Evolutionary conservation across 2,329 filamentous ascomycete species (phyloP), one percentile per base, ranked within the genome.

Genomic region (Botryotinia narcissicola): DNA sequence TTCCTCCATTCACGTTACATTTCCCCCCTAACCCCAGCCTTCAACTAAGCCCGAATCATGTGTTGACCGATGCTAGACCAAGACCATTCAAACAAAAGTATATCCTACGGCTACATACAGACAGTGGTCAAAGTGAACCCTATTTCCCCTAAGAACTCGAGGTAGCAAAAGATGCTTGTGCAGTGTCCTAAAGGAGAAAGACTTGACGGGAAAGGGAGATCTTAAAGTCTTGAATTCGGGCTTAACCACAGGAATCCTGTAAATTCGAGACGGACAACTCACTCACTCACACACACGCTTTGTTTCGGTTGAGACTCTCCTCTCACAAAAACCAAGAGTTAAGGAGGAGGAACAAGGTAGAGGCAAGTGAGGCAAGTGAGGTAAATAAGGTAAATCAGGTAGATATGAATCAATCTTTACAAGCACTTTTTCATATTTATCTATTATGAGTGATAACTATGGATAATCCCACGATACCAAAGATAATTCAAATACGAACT

Each of bases 1-100:
- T 51, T 25, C 46, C 46, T 16, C 48, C 48, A 51, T 51, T n/a
- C n/a, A 29, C 14, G 14, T 57, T 57, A 29, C 51, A 29, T 57
- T 2, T 29, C 8, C 51, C 4, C 51, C 14, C 51, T 5, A 20
- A 63, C 8, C 40, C 61, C 61, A 32, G 61, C 61, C 37, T 63
- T 14, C 61, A 63, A 63, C 61, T 63, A 63, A 44, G n/a, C 61
- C 61, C 37, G 18, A 63, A 44, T 22, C 37, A 63, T 63, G 20
- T 32, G 37, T n/a, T 37, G 44, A 2, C 61, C 61, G 61, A 63
- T 63, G 61, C 61, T 63, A 63, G 61, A 44, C 35, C 37, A 40
- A 42, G 25, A 57, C 14, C 51, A 57, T 57, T 4, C n/a, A 16
- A 29, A 57, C 25, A 57, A 57, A 29, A 57, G 51, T 18, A 57